Evolutionary conservation across 345 rosid species (phyloP), one percentile per base, ranked within the genome.

Genomic region (Bruguiera parviflora): DNA sequence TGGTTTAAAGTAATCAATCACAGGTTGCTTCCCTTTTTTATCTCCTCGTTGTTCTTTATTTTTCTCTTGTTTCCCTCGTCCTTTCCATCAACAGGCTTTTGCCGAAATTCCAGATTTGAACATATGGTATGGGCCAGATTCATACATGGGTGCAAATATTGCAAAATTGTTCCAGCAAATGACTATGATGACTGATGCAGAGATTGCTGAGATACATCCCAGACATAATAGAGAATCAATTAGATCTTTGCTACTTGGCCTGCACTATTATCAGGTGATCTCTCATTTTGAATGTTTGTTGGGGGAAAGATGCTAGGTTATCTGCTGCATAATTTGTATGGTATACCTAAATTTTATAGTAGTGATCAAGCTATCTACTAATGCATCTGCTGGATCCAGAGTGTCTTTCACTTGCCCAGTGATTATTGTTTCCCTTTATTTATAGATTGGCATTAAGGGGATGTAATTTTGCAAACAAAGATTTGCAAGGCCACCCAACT

Each of bases 131-230:
- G 99, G 99, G 69, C 99, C 99, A 22, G 99, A 95, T 77, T 85
- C 98, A 55, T 92, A 92, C 85, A 92, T 95, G 98, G 99, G 99
- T 76, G 99, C 98, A 33, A 92, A 95, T 80, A 87, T 95, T 70
- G 84, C 78, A 55, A 86, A 92, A 75, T 71, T 92, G 70, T 92
- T 95, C 78, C 88, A 81, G 82, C 96, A 90, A 77, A 95, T 95
- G 97, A 77, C 85, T 53, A 25, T 80, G 78, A 90, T 95, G 98
- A 80, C 89, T n/a, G 87, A 95, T 84, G 94, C 87, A 73, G 98
- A 95, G 84, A 90, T 92, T 53, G 81, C 83, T 70, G 79, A 83
- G 73, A 76, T 92, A 70, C 98, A 95, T 73, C 88, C 90, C 29
- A 73, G 81, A 37, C 99, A 92, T 70, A 85, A 71, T 78, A 66